phyloP scores from a whole-genome alignment of 306 rosid species.

The Mimosa bimucronata region DNA sequence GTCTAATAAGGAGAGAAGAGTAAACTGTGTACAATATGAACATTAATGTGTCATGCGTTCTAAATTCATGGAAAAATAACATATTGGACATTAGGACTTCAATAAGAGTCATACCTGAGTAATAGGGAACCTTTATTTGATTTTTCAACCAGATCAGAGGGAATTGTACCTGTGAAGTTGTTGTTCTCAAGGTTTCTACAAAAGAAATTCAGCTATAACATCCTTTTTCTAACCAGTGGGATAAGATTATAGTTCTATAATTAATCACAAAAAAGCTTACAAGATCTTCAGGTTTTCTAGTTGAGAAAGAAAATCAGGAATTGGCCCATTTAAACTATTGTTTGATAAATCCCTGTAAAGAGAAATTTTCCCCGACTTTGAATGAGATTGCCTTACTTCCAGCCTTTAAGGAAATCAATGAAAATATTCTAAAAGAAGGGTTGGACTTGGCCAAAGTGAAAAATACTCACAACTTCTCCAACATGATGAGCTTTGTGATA shows the following conservation, averaged over 20 bases:
- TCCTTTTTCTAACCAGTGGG: not conserved
- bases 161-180: conserved; percentile 44
- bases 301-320: too few relatives aligned
- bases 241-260: too few relatives aligned
- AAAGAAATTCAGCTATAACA: too few relatives aligned
- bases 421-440: too few relatives aligned
- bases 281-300: too few relatives aligned
- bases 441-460: too few relatives aligned
- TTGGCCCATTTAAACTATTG: conserved; percentile 23
- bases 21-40: not conserved
- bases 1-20: too few relatives aligned
- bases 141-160: conserved; percentile 33
- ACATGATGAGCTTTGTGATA: conserved; percentile 42
- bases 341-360: conserved; percentile 54
- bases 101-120: conserved; percentile 41
- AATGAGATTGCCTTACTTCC: too few relatives aligned
- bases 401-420: too few relatives aligned
- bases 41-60: not conserved
- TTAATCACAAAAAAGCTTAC: too few relatives aligned
- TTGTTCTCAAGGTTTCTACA: conserved; percentile 28
- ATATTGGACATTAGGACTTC: not conserved
- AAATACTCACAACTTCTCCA: conserved; percentile 51
- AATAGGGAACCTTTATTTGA: conserved; percentile 26
- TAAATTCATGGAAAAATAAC: not conserved
- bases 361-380: too few relatives aligned